Evolutionary conservation across 1,139 yeast genomes (phyloP), one percentile per base, ranked within the genome.

Genomic region (Blastobotrys ciferrii): DNA sequence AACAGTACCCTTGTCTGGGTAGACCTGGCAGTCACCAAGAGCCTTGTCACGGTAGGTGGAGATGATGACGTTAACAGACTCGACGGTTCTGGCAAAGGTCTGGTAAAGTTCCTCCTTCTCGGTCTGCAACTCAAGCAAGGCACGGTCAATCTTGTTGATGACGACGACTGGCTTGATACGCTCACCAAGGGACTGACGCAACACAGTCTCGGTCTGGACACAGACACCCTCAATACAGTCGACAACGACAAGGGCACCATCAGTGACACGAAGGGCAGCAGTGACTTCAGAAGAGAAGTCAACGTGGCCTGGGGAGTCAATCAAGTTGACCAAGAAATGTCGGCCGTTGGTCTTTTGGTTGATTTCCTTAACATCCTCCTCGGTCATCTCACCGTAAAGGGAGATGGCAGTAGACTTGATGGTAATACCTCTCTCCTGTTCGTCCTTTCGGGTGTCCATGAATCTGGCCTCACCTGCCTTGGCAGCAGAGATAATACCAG

Each of bases 221-320:
- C 98, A 92, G 73, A 92, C 98, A 89, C 98, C 98, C 78, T 92
- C 98, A 73, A 92, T 89, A 78, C 95, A 83, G 77, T 92, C 98
- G 73, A 92, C 98, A 68, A 92, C 98, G 68, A 92, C 98, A 73
- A 92, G 84, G 71, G 98, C 98, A 88, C 98, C 98, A 74, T 92
- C 98, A 65, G 98, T 92, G 69, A 92, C 98, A 82, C 98, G 92
- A 73, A 92, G 84, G 76, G 98, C 98, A 68, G 98, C 98, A 71
- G 98, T 92, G 70, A 92, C 98, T 80, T 92, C 98, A 67, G 98
- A 92, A 60, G 98, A 91, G 92, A 92, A 92, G 81, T 92, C 98
- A 83, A 92, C 98, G 98, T 92, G 98, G 86, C 98, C 98, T 77
- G 98, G 98, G 66, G 98, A 92, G 77, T 92, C 98, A 69, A 92